Conservation (phyloP, 176 grass and related monocot species). For the Oryza glaberrima region DNA sequence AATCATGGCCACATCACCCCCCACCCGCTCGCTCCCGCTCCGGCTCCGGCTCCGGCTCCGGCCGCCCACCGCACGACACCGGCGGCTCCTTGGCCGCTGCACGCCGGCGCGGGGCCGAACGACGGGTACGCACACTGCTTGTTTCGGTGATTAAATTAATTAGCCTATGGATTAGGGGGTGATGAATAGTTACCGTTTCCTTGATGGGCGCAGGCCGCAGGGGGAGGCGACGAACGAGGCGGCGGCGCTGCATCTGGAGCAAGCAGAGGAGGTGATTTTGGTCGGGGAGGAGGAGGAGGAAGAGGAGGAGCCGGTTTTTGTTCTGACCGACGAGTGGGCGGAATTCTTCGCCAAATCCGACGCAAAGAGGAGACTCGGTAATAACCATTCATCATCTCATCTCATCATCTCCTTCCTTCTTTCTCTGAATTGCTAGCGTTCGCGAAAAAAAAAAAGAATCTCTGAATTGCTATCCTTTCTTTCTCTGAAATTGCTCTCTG, state of each 20-base stretch:
- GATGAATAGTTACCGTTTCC: background rate
- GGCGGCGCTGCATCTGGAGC: background rate
- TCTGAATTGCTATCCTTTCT: no score
- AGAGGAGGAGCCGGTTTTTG: conserved; percentile 53
- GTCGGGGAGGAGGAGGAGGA: conserved; percentile 30
- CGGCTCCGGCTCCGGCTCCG: conserved; percentile 23
- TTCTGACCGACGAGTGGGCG: conserved; percentile 65
- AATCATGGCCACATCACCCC: conserved; percentile 11
- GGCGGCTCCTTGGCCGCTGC: conserved; percentile 10
- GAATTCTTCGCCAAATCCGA: conserved; percentile 75
- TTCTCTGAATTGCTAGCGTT: background rate
- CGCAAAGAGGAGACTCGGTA: conserved; percentile 69
- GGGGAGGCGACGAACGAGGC: background rate
- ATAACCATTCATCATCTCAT: background rate
- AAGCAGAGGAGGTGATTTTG: conserved; percentile 12
- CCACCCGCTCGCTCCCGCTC: background rate
- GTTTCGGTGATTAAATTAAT: background rate
- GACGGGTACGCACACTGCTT: background rate
- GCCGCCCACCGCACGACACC: background rate
- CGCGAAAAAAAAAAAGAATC: no score
- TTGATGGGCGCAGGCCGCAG: background rate
- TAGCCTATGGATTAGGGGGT: background rate
- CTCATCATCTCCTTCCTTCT: background rate
- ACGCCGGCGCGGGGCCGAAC: background rate
- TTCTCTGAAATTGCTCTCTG: no score